A percentile compares a stretch with the other conserved stretches of the same genome.
Evolutionary conservation across 2,329 filamentous ascomycete species (phyloP).

Genomic region (Fusarium pseudonygamai): DNA sequence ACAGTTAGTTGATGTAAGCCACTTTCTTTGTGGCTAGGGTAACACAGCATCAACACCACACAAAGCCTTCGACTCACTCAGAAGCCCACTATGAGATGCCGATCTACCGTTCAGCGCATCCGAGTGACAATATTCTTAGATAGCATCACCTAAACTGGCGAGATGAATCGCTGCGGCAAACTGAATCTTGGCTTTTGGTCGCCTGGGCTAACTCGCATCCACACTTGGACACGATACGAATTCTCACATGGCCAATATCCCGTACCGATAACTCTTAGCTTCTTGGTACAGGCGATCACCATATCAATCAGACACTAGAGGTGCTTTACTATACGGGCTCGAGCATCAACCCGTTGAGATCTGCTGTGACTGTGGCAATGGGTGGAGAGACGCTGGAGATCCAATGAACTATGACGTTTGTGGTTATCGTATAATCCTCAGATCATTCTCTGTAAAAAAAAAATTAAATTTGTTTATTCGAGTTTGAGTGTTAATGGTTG

Average conservation of each 20-base stretch:
- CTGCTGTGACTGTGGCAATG: slow-evolving; percentile 14
- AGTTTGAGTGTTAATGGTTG: not conserved
- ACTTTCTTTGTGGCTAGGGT: slow-evolving; percentile 3
- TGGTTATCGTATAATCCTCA: slow-evolving; percentile 4
- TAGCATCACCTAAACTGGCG: slow-evolving; percentile 8
- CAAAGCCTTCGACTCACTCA: not conserved
- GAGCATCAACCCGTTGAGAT: slow-evolving; percentile 18
- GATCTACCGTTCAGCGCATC: not conserved
- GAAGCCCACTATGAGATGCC: not conserved
- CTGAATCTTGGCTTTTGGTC: slow-evolving; percentile 12
- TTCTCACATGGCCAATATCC: slow-evolving; percentile 13
- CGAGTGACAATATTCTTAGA: not conserved
- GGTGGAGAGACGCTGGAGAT: slow-evolving; percentile 13
- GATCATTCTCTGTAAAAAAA: not conserved
- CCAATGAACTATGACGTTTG: slow-evolving; percentile 25
- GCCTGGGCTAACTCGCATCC: not conserved
- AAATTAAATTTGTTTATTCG: not conserved
- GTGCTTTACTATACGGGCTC: not conserved
- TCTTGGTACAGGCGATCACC: slow-evolving; percentile 2
- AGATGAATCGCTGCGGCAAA: slow-evolving; percentile 16
- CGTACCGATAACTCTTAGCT: slow-evolving; percentile 14
- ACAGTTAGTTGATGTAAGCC: slow-evolving; percentile 1
- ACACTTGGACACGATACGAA: slow-evolving; percentile 15
- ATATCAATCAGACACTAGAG: not conserved
- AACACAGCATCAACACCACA: not conserved